Evolutionary conservation across 139 green algal species (phyloP), one percentile per base, ranked within the genome.

Genomic region (Mesotaenium endlicherianum): DNA sequence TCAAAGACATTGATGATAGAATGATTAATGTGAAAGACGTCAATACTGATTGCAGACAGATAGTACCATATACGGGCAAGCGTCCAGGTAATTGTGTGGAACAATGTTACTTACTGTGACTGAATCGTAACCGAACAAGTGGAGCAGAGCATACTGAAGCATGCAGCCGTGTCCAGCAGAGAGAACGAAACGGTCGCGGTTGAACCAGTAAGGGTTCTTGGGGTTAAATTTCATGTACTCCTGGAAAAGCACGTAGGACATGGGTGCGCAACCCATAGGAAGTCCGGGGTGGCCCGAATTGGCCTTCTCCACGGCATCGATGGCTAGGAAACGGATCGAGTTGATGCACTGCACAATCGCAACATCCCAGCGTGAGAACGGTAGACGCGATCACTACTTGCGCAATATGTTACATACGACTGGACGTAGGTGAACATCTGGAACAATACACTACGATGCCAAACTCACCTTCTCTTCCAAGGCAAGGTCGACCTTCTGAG

Each of bases 81-180:
- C n/a, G n/a, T n/a, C n/a, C n/a, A n/a, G n/a, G n/a, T n/a, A n/a
- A n/a, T n/a, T n/a, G n/a, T n/a, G n/a, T n/a, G n/a, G n/a, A n/a
- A n/a, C n/a, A n/a, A n/a, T n/a, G n/a, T n/a, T n/a, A 97, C 92
- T 80, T 89, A 92, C 82, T 50, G 75, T 70, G 45, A 88, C 83
- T 44, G 58, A 82, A 80, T 96, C 90, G 89, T 97, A 99, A 88
- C 96, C 96, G 41, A 91, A 88, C 71, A 99, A 90, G 91, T 99
- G 95, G 84, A 99, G 88, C 85, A 99, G 88, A n/a, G 94, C 90
- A 87, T 99, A 99, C 87, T 97, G 94, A 60, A 99, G 95, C 96
- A 99, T 99, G 89, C 93, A 98, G 49, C 95, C 96, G 92, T 99
- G 96, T 64, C 96, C 96, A 75, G 96, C 96, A 31, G 95, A 98